phyloP scores from a whole-genome alignment of 257 asterid species.

The Solanum neorickii region DNA sequence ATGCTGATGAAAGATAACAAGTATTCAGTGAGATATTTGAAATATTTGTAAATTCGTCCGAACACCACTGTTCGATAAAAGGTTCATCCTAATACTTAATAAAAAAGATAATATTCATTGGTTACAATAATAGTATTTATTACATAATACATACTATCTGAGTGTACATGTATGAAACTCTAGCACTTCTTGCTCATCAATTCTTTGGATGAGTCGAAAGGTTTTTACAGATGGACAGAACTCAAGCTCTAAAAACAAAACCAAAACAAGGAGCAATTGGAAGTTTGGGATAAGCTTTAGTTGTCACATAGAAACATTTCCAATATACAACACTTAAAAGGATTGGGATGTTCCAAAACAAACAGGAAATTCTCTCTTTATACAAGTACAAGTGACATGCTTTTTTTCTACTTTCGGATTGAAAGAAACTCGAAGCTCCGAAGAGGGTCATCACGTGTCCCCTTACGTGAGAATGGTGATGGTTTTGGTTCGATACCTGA shows the following conservation, averaged over 20 bases:
- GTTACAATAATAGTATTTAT: constrained; percentile 1
- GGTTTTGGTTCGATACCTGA: not conserved
- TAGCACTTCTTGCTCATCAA: constrained; percentile 27
- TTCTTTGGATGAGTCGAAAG: constrained; percentile 22
- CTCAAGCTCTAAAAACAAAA: constrained; percentile 19
- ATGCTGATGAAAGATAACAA: not conserved
- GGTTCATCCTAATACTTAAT: not conserved
- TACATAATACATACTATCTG: not conserved
- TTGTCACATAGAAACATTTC: constrained; percentile 15
- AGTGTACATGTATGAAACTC: constrained; percentile 14
- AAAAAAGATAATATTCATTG: not conserved
- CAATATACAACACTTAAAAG: constrained; percentile 31
- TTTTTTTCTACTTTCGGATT: constrained; percentile 19
- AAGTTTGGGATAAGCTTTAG: constrained; percentile 5
- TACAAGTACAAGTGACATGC: constrained; percentile 3
- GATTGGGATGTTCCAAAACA: constrained; percentile 5
- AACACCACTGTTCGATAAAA: not conserved
- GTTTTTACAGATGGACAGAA: constrained; percentile 16
- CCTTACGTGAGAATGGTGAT: constrained; percentile 44
- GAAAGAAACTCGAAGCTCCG: constrained; percentile 88
- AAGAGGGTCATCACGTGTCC: constrained; percentile 74
- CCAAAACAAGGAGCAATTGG: constrained; percentile 4
- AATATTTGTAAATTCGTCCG: not conserved
- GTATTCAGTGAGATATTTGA: not conserved
- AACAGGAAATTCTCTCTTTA: constrained; percentile 11